These are phyloP conservation scores for Castanea crenata DNA, from an alignment of 306 rosid species.

Conservation along the genomic window DNA sequence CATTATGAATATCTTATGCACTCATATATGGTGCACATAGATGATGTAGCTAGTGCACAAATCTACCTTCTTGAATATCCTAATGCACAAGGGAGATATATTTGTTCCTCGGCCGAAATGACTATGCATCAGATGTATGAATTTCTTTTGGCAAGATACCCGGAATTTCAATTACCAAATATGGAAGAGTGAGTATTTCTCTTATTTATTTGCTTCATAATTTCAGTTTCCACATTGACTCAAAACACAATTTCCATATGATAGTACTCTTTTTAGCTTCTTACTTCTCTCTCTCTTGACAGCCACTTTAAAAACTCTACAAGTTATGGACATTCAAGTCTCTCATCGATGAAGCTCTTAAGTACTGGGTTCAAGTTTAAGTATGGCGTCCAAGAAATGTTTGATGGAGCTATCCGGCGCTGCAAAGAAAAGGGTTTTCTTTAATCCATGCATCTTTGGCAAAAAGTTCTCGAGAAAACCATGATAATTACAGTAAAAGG, in stretches of 20 bases:
- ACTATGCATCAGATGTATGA: slow-evolving; percentile 30
- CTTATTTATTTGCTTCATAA: background rate
- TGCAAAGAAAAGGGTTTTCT: slow-evolving; percentile 49
- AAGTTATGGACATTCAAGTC: background rate
- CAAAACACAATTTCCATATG: background rate
- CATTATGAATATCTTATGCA: slow-evolving; percentile 23
- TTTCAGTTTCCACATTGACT: background rate
- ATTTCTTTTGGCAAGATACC: slow-evolving; percentile 38
- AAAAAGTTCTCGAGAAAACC: too few species aligned
- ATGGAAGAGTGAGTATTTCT: slow-evolving; percentile 33
- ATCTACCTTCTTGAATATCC: slow-evolving; percentile 40
- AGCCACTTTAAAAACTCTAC: slow-evolving; percentile 3
- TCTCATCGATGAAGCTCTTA: slow-evolving; percentile 47
- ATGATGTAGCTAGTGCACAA: slow-evolving; percentile 48
- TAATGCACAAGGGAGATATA: slow-evolving; percentile 47
- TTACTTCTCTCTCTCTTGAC: background rate
- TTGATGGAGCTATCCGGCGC: slow-evolving; percentile 39
- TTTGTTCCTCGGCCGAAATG: slow-evolving; percentile 41
- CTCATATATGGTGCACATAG: slow-evolving; percentile 50
- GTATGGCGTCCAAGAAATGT: slow-evolving; percentile 37
- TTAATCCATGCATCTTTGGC: too few species aligned
- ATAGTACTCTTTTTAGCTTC: background rate
- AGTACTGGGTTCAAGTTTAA: slow-evolving; percentile 40
- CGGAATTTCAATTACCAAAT: slow-evolving; percentile 24
- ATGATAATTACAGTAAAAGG: too few species aligned